phyloP scores from a whole-genome alignment of 345 rosid species.

The Punica granatum region DNA sequence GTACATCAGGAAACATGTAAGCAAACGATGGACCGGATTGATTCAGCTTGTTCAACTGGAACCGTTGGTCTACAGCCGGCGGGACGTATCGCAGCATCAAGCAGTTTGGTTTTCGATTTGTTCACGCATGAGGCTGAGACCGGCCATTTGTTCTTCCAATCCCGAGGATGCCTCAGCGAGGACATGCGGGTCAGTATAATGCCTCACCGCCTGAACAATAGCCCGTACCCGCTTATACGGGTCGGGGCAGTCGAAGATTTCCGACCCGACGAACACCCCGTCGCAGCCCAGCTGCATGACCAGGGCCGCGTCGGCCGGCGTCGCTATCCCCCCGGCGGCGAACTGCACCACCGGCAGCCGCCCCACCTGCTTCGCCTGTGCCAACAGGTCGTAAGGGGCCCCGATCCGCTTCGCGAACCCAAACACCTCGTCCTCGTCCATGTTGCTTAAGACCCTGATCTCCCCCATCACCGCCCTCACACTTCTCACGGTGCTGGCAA shows the following conservation, averaged over 20 bases:
- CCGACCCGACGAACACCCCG: constrained; percentile 47
- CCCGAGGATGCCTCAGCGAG: constrained; percentile 46
- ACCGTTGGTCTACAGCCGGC: too few species aligned
- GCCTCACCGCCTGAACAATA: constrained; percentile 56
- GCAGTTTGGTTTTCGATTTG: constrained; percentile 25
- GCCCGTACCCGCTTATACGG: constrained; percentile 40
- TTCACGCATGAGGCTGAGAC: constrained; percentile 29
- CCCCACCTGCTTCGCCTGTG: constrained; percentile 62
- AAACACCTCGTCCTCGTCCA: constrained; percentile 53
- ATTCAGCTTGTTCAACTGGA: too few species aligned
- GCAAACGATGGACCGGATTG: too few species aligned
- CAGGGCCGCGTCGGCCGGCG: constrained; percentile 59
- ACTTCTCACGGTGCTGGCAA: constrained; percentile 27
- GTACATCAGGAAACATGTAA: too few species aligned
- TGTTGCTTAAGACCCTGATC: constrained; percentile 31
- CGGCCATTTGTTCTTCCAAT: constrained; percentile 24
- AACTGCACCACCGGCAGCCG: constrained; percentile 52
- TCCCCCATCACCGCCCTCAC: constrained; percentile 35
- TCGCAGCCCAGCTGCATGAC: constrained; percentile 71
- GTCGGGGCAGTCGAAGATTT: constrained; percentile 37
- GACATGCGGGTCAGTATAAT: constrained; percentile 49
- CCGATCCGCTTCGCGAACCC: constrained; percentile 42
- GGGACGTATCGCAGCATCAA: too few species aligned
- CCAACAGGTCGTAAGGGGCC: constrained; percentile 52
- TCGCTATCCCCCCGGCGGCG: constrained; percentile 52